Evolutionary conservation across 2,329 filamentous ascomycete genomes (phyloP).

Genomic region (Penicillium janthinellum): DNA sequence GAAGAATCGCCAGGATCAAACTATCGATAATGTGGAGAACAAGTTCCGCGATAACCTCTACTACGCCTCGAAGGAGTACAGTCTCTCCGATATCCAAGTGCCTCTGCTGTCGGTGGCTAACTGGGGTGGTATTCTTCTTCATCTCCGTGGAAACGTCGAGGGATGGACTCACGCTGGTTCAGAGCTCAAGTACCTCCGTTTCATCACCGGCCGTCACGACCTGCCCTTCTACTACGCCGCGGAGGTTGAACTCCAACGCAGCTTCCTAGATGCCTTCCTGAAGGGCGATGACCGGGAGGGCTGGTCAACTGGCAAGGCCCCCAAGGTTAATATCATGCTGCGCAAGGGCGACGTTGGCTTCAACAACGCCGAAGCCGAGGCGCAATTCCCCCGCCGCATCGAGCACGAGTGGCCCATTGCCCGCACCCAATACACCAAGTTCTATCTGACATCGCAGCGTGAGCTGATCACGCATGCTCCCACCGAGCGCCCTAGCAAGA

Average conservation of each 20-base stretch:
- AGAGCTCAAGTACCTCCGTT: conserved; percentile 67
- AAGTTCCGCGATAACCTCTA: conserved; percentile 64
- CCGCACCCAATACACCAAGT: conserved; percentile 64
- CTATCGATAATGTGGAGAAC: conserved; percentile 51
- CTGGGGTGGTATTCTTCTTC: conserved; percentile 70
- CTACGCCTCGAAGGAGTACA: conserved; percentile 67
- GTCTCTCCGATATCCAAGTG: conserved; percentile 66
- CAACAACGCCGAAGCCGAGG: conserved; percentile 65
- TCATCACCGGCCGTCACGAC: conserved; percentile 71
- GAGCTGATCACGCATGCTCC: conserved; percentile 43
- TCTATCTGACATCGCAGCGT: conserved; percentile 56
- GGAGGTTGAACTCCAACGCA: conserved; percentile 67
- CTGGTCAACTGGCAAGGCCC: conserved; percentile 54
- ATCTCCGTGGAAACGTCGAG: conserved; percentile 69
- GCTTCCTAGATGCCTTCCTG: conserved; percentile 71
- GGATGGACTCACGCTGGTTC: conserved; percentile 67
- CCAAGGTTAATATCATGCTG: conserved; percentile 63
- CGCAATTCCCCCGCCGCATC: conserved; percentile 55
- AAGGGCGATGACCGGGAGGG: conserved; percentile 63
- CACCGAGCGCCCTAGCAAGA: conserved; percentile 36
- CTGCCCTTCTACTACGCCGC: conserved; percentile 72
- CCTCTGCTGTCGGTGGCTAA: conserved; percentile 69
- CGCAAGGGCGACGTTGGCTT: conserved; percentile 68
- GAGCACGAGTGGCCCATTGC: conserved; percentile 70
- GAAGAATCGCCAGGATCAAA: conserved; percentile 46